Percentiles rank a stretch among this genome's conserved stretches.
phyloP scores from a whole-genome alignment of 768 basidiomycete species.

The Mrakia frigida region DNA sequence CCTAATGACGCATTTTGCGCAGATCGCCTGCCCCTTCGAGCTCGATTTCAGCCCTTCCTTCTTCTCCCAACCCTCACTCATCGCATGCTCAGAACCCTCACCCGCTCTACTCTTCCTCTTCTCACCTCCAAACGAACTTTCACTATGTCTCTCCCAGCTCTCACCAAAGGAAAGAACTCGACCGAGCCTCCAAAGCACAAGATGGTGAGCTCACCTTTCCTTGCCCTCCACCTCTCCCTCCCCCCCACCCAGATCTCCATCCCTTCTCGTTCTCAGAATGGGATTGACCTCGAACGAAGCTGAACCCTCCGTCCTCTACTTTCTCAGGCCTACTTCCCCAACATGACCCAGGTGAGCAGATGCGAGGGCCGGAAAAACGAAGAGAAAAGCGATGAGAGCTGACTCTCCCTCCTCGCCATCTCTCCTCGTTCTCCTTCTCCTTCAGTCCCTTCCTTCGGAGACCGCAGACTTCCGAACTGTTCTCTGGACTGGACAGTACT shows the following conservation, averaged over 20 bases:
- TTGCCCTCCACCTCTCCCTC: not conserved
- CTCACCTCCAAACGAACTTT: not conserved
- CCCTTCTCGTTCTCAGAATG: not conserved
- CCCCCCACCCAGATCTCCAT: not conserved
- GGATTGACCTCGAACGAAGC: not conserved
- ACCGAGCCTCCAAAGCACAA: constrained; percentile 9
- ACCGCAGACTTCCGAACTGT: constrained; percentile 45
- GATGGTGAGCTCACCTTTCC: not conserved
- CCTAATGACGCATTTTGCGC: too few relatives aligned
- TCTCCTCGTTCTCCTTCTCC: not conserved
- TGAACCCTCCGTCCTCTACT: too few relatives aligned
- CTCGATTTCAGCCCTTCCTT: not conserved
- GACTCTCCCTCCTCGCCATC: not conserved
- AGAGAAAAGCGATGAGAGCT: not conserved
- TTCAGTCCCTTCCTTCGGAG: constrained; percentile 39
- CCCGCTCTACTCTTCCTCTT: not conserved
- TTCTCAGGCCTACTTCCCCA: constrained; percentile 9
- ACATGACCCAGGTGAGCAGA: constrained; percentile 4
- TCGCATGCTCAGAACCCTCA: constrained; percentile 8
- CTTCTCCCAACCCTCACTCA: not conserved
- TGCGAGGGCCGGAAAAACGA: not conserved
- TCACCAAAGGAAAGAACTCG: not conserved
- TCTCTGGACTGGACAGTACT: constrained; percentile 43
- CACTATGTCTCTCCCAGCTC: not conserved
- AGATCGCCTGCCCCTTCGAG: not conserved